These are phyloP conservation scores for Aphanocladium album DNA, from an alignment of 2,329 filamentous ascomycete genomes.

Conservation along the genomic window DNA sequence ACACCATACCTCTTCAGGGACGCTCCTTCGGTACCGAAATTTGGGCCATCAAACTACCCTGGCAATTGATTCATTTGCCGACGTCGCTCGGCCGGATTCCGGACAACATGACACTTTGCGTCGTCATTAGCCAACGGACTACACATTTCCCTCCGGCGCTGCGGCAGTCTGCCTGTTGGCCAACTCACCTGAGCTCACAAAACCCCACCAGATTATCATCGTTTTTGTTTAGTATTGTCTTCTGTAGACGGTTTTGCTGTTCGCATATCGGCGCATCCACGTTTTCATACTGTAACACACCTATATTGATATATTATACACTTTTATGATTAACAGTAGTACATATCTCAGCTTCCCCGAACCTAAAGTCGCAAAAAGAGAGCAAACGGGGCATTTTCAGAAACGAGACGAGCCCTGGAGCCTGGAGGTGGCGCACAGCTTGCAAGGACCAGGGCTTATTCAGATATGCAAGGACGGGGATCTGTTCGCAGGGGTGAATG, in stretches of 20 bases:
- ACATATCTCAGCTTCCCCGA: not conserved
- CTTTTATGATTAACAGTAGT: not conserved
- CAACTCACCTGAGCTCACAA: not conserved
- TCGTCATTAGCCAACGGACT: not conserved
- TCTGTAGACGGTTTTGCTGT: not conserved
- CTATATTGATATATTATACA: too few relatives aligned
- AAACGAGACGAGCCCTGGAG: not conserved
- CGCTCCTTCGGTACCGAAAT: too few relatives aligned
- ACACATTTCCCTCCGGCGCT: not conserved
- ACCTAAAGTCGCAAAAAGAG: not conserved
- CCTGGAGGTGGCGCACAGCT: not conserved
- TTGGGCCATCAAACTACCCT: not conserved
- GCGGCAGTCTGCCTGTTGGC: not conserved
- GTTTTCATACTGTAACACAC: too few relatives aligned
- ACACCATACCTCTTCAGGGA: too few relatives aligned
- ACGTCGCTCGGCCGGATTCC: not conserved
- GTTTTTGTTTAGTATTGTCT: too few relatives aligned
- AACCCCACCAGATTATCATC: too few relatives aligned
- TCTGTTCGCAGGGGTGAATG: not conserved
- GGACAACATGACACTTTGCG: not conserved
- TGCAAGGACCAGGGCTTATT: slow-evolving; percentile 1
- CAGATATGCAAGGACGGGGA: slow-evolving; percentile 8
- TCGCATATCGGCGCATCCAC: too few relatives aligned
- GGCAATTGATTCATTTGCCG: not conserved
- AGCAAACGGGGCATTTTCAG: not conserved